Evolutionary conservation across 108 stramenopile genomes (phyloP), one percentile per base, ranked within the genome.

Genomic region (Cyclotella cryptica): DNA sequence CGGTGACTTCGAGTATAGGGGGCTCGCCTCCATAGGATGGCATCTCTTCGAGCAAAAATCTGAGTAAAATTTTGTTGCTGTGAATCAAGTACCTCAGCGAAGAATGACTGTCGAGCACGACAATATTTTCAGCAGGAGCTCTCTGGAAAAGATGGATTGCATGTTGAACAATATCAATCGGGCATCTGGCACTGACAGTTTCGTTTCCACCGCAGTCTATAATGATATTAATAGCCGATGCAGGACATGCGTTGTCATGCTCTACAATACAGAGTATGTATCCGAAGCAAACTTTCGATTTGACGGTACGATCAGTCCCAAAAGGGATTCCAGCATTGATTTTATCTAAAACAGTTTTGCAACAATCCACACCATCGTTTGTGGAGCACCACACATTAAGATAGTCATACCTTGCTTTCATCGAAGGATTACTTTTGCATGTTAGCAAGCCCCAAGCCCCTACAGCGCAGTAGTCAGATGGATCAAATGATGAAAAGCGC

Each of bases 401-500:
- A 22, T 80, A 72, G 19, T 81, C 42, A n/a, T 30, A 60, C 55
- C 83, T 59, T 18, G 29, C 22, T 30, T 64, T 57, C 46, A 62
- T 83, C 30, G 43, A 55, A 1, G 52, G 55, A 29, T 71, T 72
- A 43, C 30, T 39, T 57, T 87, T 84, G 64, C 84, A 88, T 10
- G 87, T 79, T 12, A 69, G 79, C 17, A 67, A 43, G 13, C 71
- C 35, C 65, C 80, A 89, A 46, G 66, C 43, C 18, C 77, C 89
- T 7, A 87, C 81, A 28, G 90, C 88, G 77, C 90, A 91, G 30
- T 93, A 81, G 44, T 87, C 86, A 6, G 41, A 22, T 65, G 51
- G 22, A 77, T 92, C 93, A 80, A 89, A 92, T 9, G 87, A 75
- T 46, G 74, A 26, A 29, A 94, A 21, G 27, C 64, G 60, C 9